Evolutionary conservation across 1,284 basidiomycete species (phyloP), one percentile per base, ranked within the genome.

Genomic region (Apiotrichum gracile): DNA sequence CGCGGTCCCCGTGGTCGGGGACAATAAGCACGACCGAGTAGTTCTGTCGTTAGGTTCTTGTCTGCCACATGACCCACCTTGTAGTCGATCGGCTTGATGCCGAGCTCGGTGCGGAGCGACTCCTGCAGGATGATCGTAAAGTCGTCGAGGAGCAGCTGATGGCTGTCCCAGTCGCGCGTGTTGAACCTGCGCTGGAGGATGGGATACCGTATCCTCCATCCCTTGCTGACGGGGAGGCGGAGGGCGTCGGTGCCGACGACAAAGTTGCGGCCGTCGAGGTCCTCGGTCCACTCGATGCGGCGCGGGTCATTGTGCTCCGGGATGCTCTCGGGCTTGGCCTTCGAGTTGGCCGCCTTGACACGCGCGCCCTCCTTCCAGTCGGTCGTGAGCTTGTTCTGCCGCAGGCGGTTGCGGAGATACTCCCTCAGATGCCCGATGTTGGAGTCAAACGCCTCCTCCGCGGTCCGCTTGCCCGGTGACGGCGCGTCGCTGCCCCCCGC

Each of bases 11-110:
- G 57, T 92, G 83, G 73, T 99, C 94, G 5, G 96, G 94, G 26
- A 98, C 84, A 41, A 98, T 83, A 5, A 98, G 80, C 33, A 97
- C 83, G 22, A 88, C 86, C 4, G 89, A 91, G 73, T 87, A 88
- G 55, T 88, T 82, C 91, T 45, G 21, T 3, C 17, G 9, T 19
- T 45, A 6, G 34, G 29, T 10, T 26, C 14, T 21, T 4, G 5
- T 4, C 10, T n/a, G 7, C 25, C 9, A 3, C 12, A 3, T 5
- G 1, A 19, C 73, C 57, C 63, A 86, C 90, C 77, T 84, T 83
- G 70, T 84, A 84, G 45, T 71, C 81, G 22, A 72, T 67, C 3
- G 76, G 70, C 17, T 76, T 71, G 49, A 96, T 83, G 16, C 78
- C 78, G 8, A 91, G 70, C 61, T 81, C 83, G 24, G 85, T 82